phyloP scores from a whole-genome alignment of 169 alveolate genomes.

The Eimeria sp. region DNA sequence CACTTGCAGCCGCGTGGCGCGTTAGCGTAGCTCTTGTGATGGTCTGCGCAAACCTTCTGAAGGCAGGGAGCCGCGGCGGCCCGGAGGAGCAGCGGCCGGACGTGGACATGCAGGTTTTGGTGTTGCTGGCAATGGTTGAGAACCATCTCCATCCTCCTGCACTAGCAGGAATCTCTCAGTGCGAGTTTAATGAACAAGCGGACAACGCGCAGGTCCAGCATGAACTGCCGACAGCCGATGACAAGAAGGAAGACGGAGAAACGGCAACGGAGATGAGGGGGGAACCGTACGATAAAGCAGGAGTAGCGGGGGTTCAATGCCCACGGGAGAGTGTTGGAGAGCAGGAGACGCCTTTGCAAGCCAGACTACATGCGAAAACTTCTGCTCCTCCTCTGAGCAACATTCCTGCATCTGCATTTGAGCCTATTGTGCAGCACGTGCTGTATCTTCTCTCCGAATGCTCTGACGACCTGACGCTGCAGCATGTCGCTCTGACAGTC shows the following conservation, averaged over 20 bases:
- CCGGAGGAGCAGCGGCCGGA: constrained; percentile 81
- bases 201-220: not conserved
- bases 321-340: not conserved
- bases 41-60: constrained; percentile 59
- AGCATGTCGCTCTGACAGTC: constrained; percentile 68
- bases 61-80: not conserved
- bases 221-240: not conserved
- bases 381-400: not conserved
- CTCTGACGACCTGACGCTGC: constrained; percentile 71
- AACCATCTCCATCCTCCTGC: constrained; percentile 45
- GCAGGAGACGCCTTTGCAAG: not conserved
- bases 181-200: not conserved
- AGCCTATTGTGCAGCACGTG: constrained; percentile 65
- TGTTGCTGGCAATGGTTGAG: constrained; percentile 67
- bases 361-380: no score
- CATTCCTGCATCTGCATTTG: constrained; percentile 45
- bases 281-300: not conserved
- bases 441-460: constrained; percentile 62
- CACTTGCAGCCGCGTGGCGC: constrained; percentile 26
- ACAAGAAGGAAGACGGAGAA: not conserved
- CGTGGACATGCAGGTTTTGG: constrained; percentile 81
- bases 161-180: not conserved
- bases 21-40: constrained; percentile 32
- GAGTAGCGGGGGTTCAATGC: not conserved
- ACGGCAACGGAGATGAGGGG: not conserved